Evolutionary conservation across 352 stramenopile genomes (phyloP), one percentile per base, ranked within the genome.

Genomic region (Pythium insidiosum): DNA sequence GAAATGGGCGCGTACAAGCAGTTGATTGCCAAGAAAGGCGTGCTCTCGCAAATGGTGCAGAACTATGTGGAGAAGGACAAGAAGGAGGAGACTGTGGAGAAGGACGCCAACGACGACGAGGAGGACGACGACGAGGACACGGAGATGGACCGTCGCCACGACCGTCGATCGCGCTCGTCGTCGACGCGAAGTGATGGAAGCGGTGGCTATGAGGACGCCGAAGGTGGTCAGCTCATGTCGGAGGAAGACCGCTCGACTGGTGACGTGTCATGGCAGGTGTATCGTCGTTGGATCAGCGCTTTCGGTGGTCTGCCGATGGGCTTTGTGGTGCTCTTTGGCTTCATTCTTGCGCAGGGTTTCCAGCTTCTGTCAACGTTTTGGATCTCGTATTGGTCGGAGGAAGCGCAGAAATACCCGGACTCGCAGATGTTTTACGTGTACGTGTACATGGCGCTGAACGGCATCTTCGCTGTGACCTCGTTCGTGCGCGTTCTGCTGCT

Each of bases 311-410:
- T 69, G 19, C 60, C 55, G 10, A 67, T 68, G 15, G 68, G 56
- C 5, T 51, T 76, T 21, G 28, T 75, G 12, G 69, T 87, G 12
- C 44, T 89, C 16, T 26, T 86, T 5, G 65, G 58, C 13, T 87
- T 74, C 56, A 56, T 75, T 13, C 43, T 53, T 6, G 70, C 70
- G 2, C 70, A 89, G 47, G 60, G 54, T 10, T 50, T 84, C 26
- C 70, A 56, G 20, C 38, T 89, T 15, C n/a, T 74, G 18, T 67
- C 72, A 38, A 88, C 75, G 7, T 33, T 88, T 29, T 98, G 90
- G 90, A 74, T 98, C 16, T 97, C 89, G n/a, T 90, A 95, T 50
- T 98, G 93, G 88, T 90, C 88, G 19, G 70, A 91, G 38, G 50
- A 96, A 51, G 45, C 72, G 1, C 36, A 64, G 20, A 58, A 76